phyloP scores from a whole-genome alignment of 2,329 filamentous ascomycete genomes.

The Diplocarpon rosae region DNA sequence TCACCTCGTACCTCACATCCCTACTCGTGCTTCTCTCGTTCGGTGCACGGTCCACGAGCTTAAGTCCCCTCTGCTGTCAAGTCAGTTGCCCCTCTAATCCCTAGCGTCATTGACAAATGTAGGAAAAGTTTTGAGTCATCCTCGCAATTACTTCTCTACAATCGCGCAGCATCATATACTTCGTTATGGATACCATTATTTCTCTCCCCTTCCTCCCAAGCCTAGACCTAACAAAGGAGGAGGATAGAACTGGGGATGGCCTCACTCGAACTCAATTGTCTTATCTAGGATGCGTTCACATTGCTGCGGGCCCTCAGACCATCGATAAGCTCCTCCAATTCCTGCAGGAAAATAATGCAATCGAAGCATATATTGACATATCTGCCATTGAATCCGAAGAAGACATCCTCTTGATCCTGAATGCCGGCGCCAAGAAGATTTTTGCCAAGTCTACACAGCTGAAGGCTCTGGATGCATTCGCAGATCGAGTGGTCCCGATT shows the following conservation, averaged over 20 bases:
- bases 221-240: conserved; percentile 40
- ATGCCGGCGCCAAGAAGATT: conserved; percentile 74
- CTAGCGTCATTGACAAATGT: conserved; percentile 9
- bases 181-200: conserved; percentile 51
- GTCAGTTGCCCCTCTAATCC: conserved; percentile 14
- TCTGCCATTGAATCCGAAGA: conserved; percentile 56
- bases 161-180: conserved; percentile 4
- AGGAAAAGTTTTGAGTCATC: conserved; percentile 9
- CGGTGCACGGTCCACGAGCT: conserved; percentile 12
- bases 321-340: conserved; percentile 29
- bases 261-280: conserved; percentile 46
- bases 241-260: conserved; percentile 40
- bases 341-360: conserved; percentile 39
- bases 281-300: conserved; percentile 47
- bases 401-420: conserved; percentile 69
- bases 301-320: conserved; percentile 34
- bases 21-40: neutral
- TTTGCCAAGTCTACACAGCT: conserved; percentile 69
- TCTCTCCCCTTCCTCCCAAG: conserved; percentile 52
- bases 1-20: too few species aligned
- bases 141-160: neutral
- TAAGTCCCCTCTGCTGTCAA: conserved; percentile 4
- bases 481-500: conserved; percentile 43
- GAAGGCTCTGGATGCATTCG: conserved; percentile 43
- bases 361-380: conserved; percentile 65